Conservation (phyloP, 495 filamentous ascomycete species). For the Cercophora samala region DNA sequence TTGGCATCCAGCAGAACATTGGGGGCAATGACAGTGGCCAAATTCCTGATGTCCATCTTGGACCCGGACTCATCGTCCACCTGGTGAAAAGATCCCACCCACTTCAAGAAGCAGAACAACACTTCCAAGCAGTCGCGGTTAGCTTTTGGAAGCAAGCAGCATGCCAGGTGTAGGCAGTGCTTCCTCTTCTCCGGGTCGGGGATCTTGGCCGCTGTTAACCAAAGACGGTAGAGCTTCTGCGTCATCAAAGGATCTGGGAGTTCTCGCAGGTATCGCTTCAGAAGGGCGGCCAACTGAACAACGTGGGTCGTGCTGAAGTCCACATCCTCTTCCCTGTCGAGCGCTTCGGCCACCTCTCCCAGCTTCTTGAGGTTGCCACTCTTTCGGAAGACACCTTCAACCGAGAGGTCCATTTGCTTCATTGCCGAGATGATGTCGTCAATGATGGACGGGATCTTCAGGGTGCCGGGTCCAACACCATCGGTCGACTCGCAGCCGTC, state of each 20-base stretch:
- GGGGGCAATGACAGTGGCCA: constrained; percentile 96
- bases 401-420: constrained; percentile 98
- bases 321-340: constrained; percentile 78
- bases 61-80: constrained; percentile 89
- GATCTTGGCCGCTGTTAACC: constrained; percentile 88
- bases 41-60: constrained; percentile 98
- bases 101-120: constrained; percentile 93
- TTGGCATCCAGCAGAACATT: constrained; percentile 82
- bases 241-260: constrained; percentile 94
- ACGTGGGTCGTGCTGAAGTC: constrained; percentile 81
- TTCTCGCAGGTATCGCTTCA: constrained; percentile 94
- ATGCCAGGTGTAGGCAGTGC: constrained; percentile 83
- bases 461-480: constrained; percentile 85
- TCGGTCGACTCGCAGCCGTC: constrained; percentile 95
- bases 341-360: constrained; percentile 74
- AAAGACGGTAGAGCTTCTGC: constrained; percentile 88
- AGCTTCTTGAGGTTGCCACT: constrained; percentile 95
- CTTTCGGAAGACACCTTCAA: constrained; percentile 98
- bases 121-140: constrained; percentile 95
- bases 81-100: constrained; percentile 94
- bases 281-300: constrained; percentile 87
- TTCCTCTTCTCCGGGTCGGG: constrained; percentile 75
- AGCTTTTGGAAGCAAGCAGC: constrained; percentile 87
- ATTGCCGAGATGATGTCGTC: constrained; percentile 91
- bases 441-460: constrained; percentile 83